Percentiles rank a stretch among this genome's conserved stretches.
Evolutionary conservation across 2,329 filamentous ascomycete genomes (phyloP).

Genomic region (Colletotrichum camelliae): DNA sequence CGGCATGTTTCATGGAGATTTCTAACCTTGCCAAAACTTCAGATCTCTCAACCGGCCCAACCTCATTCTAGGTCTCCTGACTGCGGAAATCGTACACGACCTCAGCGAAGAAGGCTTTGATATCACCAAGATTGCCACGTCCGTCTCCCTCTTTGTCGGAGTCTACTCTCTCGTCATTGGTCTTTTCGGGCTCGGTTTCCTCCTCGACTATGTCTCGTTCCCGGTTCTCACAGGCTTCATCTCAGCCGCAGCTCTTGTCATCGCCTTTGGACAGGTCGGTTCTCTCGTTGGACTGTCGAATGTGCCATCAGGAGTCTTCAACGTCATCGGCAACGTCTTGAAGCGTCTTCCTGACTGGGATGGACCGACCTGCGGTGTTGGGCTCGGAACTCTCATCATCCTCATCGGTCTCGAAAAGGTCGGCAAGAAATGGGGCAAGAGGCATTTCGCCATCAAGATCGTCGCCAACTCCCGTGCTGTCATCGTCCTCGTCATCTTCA

Average conservation of each 20-base stretch:
- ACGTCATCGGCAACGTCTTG: conserved; percentile 15
- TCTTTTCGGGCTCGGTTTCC: conserved; percentile 66
- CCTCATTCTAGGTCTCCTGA: conserved; percentile 68
- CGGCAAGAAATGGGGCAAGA: conserved; percentile 66
- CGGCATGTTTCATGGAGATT: not conserved
- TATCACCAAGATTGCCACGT: conserved; percentile 58
- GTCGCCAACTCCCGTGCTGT: conserved; percentile 66
- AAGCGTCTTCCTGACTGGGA: conserved; percentile 38
- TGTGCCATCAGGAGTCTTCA: conserved; percentile 17
- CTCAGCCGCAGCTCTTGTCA: conserved; percentile 69
- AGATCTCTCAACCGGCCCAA: conserved; percentile 69
- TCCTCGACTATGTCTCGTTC: conserved; percentile 71
- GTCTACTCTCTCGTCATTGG: conserved; percentile 65
- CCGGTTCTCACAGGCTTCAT: conserved; percentile 72
- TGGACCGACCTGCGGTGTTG: conserved; percentile 72
- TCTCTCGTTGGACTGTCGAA: conserved; percentile 59
- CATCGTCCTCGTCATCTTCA: conserved; percentile 65
- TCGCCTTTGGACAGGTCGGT: conserved; percentile 67
- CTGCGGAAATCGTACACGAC: conserved; percentile 63
- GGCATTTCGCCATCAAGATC: conserved; percentile 63
- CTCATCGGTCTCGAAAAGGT: conserved; percentile 62
- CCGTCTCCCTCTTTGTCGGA: conserved; percentile 68
- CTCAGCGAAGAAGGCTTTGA: conserved; percentile 46
- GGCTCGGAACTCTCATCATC: conserved; percentile 61
- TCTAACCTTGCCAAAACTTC: not conserved